Percentiles rank a stretch among this genome's conserved stretches.
phyloP scores from a whole-genome alignment of 2,329 filamentous ascomycete genomes.

The Neofusicoccum umdonicola region DNA sequence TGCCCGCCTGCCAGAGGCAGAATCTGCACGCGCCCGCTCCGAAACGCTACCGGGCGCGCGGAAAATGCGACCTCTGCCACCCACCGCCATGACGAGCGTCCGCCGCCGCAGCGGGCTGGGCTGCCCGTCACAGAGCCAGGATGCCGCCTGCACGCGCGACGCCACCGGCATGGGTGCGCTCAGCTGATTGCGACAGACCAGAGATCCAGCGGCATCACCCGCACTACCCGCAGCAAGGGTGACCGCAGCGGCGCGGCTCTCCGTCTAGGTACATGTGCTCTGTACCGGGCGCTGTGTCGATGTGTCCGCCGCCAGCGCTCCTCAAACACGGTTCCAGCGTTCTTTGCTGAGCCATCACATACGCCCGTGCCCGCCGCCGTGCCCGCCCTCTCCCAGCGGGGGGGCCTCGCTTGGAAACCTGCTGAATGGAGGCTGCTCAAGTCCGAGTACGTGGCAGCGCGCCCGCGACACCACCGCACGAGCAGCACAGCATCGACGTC shows the following conservation, averaged over 20 bases:
- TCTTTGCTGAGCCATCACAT: constrained; percentile 8
- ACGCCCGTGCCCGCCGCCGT: neutral
- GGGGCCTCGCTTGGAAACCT: constrained; percentile 5
- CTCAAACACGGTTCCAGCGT: constrained; percentile 6
- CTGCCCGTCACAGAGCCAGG: constrained; percentile 9
- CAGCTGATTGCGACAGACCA: constrained; percentile 13
- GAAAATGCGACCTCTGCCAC: constrained; percentile 4
- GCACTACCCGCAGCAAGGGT: constrained; percentile 16
- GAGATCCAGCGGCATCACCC: constrained; percentile 16
- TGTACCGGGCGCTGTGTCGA: neutral
- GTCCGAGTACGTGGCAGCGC: constrained; percentile 2
- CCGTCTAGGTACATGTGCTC: constrained; percentile 10
- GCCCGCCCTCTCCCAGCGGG: neutral
- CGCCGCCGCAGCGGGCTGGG: constrained; percentile 1
- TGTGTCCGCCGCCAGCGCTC: neutral
- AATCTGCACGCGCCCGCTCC: constrained; percentile 17
- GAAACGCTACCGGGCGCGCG: constrained; percentile 8
- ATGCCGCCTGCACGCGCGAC: constrained; percentile 4
- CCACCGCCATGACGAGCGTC: constrained; percentile 13
- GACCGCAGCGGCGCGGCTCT: constrained; percentile 15
- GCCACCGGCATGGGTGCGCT: constrained; percentile 14
- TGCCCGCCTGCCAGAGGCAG: neutral
- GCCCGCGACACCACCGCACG: neutral
- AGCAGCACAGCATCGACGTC: neutral
- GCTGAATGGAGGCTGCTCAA: neutral